These are phyloP conservation scores for Macrolepiota dolichaula DNA, from an alignment of 768 basidiomycete species.

Conservation along the genomic window DNA sequence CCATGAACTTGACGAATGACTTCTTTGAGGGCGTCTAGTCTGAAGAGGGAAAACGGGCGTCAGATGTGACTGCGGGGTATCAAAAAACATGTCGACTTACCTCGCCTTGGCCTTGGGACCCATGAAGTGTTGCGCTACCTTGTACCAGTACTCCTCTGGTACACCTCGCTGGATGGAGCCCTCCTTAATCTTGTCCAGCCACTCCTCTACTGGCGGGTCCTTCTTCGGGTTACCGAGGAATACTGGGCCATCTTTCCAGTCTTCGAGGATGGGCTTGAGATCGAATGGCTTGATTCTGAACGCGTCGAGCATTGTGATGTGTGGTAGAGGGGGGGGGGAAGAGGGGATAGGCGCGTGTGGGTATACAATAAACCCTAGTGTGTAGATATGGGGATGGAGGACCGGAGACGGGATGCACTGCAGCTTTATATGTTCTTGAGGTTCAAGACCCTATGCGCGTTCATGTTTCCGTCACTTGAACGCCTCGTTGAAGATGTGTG, in stretches of 20 bases:
- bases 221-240: conserved; percentile 70
- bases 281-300: conserved; percentile 81
- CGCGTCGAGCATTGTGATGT: conserved; percentile 54
- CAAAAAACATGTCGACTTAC: conserved; percentile 20
- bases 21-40: conserved; percentile 66
- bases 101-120: conserved; percentile 64
- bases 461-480: not conserved
- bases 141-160: conserved; percentile 81
- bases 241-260: conserved; percentile 64
- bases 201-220: conserved; percentile 66
- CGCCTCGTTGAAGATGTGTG: conserved; percentile 10
- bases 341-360: not conserved
- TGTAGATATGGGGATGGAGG: conserved; percentile 2
- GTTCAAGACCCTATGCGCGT: not conserved
- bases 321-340: conserved; percentile 4
- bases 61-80: not conserved
- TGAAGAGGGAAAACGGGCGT: conserved; percentile 16
- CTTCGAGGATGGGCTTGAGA: conserved; percentile 61
- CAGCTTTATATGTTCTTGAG: not conserved
- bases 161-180: conserved; percentile 71
- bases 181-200: conserved; percentile 67
- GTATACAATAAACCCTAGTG: not conserved
- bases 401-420: not conserved
- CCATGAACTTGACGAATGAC: conserved; percentile 74
- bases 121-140: conserved; percentile 75